phyloP scores from a whole-genome alignment of 495 filamentous ascomycete species.

The Cladorrhinum samala region DNA sequence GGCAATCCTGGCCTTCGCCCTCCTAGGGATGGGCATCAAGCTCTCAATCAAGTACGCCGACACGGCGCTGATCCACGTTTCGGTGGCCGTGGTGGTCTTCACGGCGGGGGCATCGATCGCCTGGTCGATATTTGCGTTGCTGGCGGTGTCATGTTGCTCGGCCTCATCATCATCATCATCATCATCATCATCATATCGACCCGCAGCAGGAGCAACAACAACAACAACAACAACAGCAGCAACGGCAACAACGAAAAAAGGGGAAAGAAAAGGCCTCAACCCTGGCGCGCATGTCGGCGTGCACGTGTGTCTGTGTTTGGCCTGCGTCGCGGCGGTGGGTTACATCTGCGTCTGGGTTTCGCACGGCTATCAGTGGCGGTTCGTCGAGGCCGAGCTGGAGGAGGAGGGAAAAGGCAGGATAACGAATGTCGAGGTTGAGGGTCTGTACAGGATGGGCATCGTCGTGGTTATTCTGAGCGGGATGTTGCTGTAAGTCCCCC shows the following conservation, averaged over 20 bases:
- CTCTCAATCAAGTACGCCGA: conserved; percentile 15
- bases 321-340: conserved; percentile 20
- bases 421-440: neutral
- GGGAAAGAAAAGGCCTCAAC: conserved; percentile 22
- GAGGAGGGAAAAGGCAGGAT: neutral
- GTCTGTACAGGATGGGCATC: conserved; percentile 19
- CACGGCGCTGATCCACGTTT: conserved; percentile 16
- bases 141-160: neutral
- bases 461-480: conserved; percentile 9
- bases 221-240: too few relatives aligned
- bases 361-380: conserved; percentile 13
- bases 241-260: conserved; percentile 7
- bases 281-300: conserved; percentile 35
- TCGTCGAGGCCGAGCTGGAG: neutral
- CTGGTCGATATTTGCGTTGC: neutral
- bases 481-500: conserved; percentile 14
- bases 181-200: too few relatives aligned
- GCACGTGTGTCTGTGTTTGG: conserved; percentile 32
- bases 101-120: conserved; percentile 7
- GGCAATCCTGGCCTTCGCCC: conserved; percentile 13
- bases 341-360: conserved; percentile 22
- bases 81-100: conserved; percentile 18
- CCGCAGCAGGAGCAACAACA: too few relatives aligned
- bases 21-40: conserved; percentile 17
- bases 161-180: too few relatives aligned